Conservation (phyloP, 495 filamentous ascomycete species). For the Annulohypoxylon maeteangense region DNA sequence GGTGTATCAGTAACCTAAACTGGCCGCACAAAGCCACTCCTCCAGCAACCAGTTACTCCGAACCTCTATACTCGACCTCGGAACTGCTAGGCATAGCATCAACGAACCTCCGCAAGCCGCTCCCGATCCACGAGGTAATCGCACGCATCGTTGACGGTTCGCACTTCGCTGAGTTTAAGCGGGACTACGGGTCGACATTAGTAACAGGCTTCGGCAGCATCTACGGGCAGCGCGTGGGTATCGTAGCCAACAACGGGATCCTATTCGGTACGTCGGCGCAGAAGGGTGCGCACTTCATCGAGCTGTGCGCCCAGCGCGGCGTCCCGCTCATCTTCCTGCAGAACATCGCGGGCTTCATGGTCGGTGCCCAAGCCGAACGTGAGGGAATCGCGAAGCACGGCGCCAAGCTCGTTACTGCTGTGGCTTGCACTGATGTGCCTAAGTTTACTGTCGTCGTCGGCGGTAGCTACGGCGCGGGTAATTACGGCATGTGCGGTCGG, state of each 20-base stretch:
- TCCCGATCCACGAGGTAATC: conserved; percentile 90
- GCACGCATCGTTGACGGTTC: conserved; percentile 93
- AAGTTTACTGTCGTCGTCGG: conserved; percentile 98
- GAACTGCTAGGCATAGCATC: conserved; percentile 91
- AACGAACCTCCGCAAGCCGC: conserved; percentile 84
- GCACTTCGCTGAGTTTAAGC: conserved; percentile 93
- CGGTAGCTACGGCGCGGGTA: conserved; percentile 81
- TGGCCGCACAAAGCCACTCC: conserved; percentile 64
- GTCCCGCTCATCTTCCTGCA: conserved; percentile 94
- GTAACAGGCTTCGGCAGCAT: conserved; percentile 94
- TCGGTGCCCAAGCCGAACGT: conserved; percentile 89
- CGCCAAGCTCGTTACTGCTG: conserved; percentile 95
- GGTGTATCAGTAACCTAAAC: conserved; percentile 89
- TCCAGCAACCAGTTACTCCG: conserved; percentile 52
- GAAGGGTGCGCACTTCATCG: conserved; percentile 97
- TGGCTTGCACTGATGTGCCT: conserved; percentile 93
- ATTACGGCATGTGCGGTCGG: conserved; percentile 84
- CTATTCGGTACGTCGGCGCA: conserved; percentile 91
- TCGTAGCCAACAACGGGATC: conserved; percentile 96
- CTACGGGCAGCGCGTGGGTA: conserved; percentile 90
- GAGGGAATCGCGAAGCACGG: conserved; percentile 98
- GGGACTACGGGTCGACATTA: conserved; percentile 87
- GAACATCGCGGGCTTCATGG: conserved; percentile 99
- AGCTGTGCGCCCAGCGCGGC: conserved; percentile 90
- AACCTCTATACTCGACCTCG: conserved; percentile 82